Conservation (phyloP, 2,329 filamentous ascomycete species). For the Hymenoscyphus infarciens region DNA sequence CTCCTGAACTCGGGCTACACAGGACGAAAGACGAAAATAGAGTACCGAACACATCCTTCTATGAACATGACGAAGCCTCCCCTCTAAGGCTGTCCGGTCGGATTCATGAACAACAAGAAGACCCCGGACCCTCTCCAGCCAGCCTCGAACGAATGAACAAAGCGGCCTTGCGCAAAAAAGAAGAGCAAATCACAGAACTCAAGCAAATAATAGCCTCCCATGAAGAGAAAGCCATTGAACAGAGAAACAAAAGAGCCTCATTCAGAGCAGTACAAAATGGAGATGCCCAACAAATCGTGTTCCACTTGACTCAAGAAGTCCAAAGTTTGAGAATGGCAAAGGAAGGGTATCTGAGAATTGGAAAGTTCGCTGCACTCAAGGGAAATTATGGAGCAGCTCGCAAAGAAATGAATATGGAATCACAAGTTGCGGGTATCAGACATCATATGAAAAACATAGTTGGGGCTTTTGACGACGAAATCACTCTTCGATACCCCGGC, state of each 20-base stretch:
- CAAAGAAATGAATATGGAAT: background rate
- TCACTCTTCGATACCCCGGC: background rate
- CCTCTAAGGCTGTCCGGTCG: background rate
- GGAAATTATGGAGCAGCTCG: background rate
- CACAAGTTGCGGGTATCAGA: background rate
- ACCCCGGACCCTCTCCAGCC: background rate
- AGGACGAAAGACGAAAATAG: background rate
- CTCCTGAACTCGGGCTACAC: background rate
- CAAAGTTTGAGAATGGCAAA: background rate
- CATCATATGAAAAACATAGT: background rate
- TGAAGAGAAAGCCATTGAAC: background rate
- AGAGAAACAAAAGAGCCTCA: background rate
- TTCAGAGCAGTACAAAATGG: background rate
- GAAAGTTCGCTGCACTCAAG: background rate
- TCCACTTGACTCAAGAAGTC: slow-evolving; percentile 2
- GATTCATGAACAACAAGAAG: background rate
- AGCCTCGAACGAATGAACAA: background rate
- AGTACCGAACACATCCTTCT: background rate
- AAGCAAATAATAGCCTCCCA: background rate
- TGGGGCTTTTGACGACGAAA: background rate
- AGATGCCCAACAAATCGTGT: background rate
- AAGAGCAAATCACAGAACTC: background rate
- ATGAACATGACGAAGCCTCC: background rate
- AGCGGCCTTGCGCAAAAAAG: background rate
- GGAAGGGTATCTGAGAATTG: background rate